Percentiles rank a stretch among this genome's conserved stretches.
phyloP scores from a whole-genome alignment of 345 rosid species.

The Corchorus capsularis region DNA sequence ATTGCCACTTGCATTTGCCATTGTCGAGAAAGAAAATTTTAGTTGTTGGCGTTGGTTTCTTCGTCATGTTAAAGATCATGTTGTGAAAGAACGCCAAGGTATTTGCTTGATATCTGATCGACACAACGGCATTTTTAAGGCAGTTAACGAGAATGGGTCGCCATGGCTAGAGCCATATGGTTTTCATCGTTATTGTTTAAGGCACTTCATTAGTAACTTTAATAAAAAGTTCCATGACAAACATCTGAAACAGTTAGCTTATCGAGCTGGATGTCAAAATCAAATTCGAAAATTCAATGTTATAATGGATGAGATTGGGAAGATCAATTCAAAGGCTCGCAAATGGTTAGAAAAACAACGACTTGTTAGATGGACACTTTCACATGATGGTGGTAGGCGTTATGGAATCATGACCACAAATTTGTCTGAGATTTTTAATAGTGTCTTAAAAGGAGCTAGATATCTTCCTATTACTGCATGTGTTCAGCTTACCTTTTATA shows the following conservation, averaged over 20 bases:
- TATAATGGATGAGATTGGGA: neutral
- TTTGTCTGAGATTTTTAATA: constrained; percentile 2
- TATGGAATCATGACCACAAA: neutral
- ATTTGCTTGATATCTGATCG: neutral
- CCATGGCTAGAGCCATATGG: neutral
- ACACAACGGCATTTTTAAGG: neutral
- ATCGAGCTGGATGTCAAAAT: neutral
- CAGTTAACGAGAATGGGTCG: neutral
- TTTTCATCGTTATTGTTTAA: constrained; percentile 10
- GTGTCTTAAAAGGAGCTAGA: too few species aligned
- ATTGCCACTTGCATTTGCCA: neutral
- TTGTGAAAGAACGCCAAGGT: too few species aligned
- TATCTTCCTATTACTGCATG: too few species aligned
- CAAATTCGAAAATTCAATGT: neutral
- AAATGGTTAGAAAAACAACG: neutral
- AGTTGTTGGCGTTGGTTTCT: neutral
- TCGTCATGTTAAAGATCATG: too few species aligned
- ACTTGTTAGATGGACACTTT: neutral
- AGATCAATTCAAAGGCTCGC: neutral
- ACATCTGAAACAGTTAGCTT: neutral
- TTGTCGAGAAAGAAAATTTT: neutral
- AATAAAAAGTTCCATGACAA: neutral
- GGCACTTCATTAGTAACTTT: neutral
- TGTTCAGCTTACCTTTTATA: too few species aligned
- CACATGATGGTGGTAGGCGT: neutral